These are phyloP conservation scores for Aurifilum marmelostoma DNA, from an alignment of 2,329 filamentous ascomycete genomes.

Conservation along the genomic window DNA sequence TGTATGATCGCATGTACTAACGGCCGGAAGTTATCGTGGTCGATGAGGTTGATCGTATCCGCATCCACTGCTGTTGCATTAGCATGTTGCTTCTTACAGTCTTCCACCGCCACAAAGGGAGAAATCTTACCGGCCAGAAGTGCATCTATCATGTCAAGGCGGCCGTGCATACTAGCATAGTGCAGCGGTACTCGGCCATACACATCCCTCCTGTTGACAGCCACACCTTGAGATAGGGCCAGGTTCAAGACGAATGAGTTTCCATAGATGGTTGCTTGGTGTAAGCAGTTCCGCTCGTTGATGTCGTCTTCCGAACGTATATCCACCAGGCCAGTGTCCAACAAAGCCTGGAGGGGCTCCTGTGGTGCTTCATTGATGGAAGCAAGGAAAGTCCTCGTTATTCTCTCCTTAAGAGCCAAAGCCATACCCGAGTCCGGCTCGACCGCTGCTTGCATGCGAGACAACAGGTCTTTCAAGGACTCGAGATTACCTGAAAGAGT, in stretches of 20 bases:
- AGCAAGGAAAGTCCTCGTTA: slow-evolving; percentile 88
- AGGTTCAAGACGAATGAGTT: slow-evolving; percentile 76
- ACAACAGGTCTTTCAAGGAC: slow-evolving; percentile 78
- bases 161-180: slow-evolving; percentile 94
- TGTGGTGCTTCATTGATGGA: slow-evolving; percentile 85
- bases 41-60: slow-evolving; percentile 83
- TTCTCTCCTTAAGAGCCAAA: slow-evolving; percentile 66
- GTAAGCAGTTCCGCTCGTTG: slow-evolving; percentile 93
- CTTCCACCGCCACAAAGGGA: not conserved
- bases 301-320: slow-evolving; percentile 96
- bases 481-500: slow-evolving; percentile 80
- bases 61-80: slow-evolving; percentile 44
- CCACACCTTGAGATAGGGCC: slow-evolving; percentile 75
- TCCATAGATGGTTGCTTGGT: slow-evolving; percentile 95
- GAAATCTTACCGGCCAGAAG: slow-evolving; percentile 63
- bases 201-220: slow-evolving; percentile 81
- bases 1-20: slow-evolving; percentile 95
- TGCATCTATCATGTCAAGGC: slow-evolving; percentile 78
- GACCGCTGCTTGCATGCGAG: slow-evolving; percentile 63
- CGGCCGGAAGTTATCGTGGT: slow-evolving; percentile 97
- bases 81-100: not conserved
- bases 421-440: slow-evolving; percentile 47
- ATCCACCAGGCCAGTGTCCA: slow-evolving; percentile 82
- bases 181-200: slow-evolving; percentile 93
- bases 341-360: slow-evolving; percentile 73